Evolutionary conservation across 192 early-diverging fungal genomes (phyloP).

Genomic region (Glomus cerebriforme): DNA sequence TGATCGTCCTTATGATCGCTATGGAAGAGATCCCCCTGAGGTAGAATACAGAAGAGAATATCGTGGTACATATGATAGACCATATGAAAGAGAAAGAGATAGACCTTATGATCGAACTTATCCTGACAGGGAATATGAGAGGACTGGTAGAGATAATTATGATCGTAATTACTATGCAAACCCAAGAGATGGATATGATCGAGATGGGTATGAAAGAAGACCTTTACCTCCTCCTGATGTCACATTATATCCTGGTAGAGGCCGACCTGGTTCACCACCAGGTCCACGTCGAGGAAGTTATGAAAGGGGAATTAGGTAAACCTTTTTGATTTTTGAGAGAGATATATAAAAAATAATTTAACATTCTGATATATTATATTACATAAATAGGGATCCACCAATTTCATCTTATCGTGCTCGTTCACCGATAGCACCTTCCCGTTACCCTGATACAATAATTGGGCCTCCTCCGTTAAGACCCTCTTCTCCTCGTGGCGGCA

Average conservation of each 20-base stretch:
- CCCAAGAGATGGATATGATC: conserved; percentile 22
- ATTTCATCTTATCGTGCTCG: conserved; percentile 16
- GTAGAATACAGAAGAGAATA: conserved; percentile 29
- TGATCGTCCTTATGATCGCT: conserved; percentile 28
- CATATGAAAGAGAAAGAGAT: conserved; percentile 30
- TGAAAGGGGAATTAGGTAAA: conserved; percentile 25
- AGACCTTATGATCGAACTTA: conserved; percentile 20
- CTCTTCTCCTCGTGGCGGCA: background rate
- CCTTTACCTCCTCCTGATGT: conserved; percentile 23
- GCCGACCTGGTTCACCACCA: background rate
- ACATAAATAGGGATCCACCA: conserved; percentile 8
- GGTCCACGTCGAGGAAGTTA: conserved; percentile 27
- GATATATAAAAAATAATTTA: background rate
- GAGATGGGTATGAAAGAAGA: conserved; percentile 27
- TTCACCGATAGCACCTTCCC: conserved; percentile 8
- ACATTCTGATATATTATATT: background rate
- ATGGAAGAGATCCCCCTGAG: conserved; percentile 26
- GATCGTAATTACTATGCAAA: conserved; percentile 19
- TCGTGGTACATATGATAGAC: conserved; percentile 24
- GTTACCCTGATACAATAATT: conserved; percentile 17
- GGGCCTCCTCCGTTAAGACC: conserved; percentile 17
- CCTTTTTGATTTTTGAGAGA: background rate
- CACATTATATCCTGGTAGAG: conserved; percentile 1
- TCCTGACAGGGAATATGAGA: conserved; percentile 28
- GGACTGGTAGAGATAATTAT: conserved; percentile 17